phyloP scores from a whole-genome alignment of 495 filamentous ascomycete genomes.

The Penicillium riverlandense region DNA sequence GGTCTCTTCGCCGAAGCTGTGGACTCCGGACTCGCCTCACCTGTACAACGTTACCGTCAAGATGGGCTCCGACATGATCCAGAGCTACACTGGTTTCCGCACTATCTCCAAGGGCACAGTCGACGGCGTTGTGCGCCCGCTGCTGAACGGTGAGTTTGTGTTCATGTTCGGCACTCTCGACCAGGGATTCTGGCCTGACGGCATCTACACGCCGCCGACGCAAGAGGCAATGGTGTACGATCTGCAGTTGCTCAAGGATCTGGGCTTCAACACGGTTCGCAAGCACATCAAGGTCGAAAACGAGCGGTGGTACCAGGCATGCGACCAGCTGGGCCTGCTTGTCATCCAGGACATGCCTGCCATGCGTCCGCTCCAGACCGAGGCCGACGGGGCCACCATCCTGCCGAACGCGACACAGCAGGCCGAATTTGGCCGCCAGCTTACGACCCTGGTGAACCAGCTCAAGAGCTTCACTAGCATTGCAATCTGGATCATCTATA shows the following conservation, averaged over 20 bases:
- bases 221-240: conserved; percentile 60
- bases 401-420: conserved; percentile 44
- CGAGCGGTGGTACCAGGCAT: conserved; percentile 57
- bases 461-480: conserved; percentile 58
- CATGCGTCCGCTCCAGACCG: conserved; percentile 28
- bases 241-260: conserved; percentile 48
- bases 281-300: conserved; percentile 69
- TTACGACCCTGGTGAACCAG: conserved; percentile 53
- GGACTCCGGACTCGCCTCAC: conserved; percentile 53
- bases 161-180: conserved; percentile 63
- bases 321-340: conserved; percentile 55
- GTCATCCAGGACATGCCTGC: conserved; percentile 67
- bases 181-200: conserved; percentile 66
- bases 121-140: conserved; percentile 51
- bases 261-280: conserved; percentile 61
- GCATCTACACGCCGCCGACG: conserved; percentile 53
- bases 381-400: conserved; percentile 1
- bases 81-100: conserved; percentile 62
- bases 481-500: conserved; percentile 54
- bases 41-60: conserved; percentile 56
- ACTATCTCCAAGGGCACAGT: conserved; percentile 47
- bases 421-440: conserved; percentile 53
- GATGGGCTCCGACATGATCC: conserved; percentile 45
- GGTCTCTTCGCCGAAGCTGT: conserved; percentile 44
- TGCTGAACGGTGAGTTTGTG: conserved; percentile 57